Conservation (phyloP, 306 rosid genomes). For the Lathyrus aphaca region DNA sequence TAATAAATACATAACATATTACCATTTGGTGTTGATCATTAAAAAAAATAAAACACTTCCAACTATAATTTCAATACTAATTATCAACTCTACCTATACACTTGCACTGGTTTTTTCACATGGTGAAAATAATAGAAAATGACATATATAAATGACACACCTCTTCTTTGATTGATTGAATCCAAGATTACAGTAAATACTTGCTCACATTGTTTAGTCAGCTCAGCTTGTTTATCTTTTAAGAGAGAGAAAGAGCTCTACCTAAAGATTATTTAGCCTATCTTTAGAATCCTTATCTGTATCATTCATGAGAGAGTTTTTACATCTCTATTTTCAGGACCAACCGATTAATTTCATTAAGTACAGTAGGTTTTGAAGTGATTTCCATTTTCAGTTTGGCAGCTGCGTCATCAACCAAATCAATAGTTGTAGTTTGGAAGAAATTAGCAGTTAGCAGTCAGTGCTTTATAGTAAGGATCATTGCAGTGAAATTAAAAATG, state of each 20-base stretch:
- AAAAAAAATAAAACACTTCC: background rate
- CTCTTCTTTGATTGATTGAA: slow-evolving; percentile 99
- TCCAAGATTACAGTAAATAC: slow-evolving; percentile 87
- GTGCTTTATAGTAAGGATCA: slow-evolving; percentile 13
- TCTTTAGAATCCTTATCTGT: slow-evolving; percentile 92
- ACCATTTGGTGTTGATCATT: slow-evolving; percentile 18
- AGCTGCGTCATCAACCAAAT: slow-evolving; percentile 97
- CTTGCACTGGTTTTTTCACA: background rate
- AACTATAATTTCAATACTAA: slow-evolving; percentile 9
- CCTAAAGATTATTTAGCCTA: slow-evolving; percentile 80
- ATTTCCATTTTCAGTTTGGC: slow-evolving; percentile 98
- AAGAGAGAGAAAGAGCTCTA: slow-evolving; percentile 85
- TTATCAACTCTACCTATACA: slow-evolving; percentile 15
- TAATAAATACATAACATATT: slow-evolving; percentile 26
- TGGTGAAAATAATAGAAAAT: slow-evolving; percentile 12
- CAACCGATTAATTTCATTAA: slow-evolving; percentile 90
- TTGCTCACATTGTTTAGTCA: slow-evolving; percentile 96
- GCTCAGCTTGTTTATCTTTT: slow-evolving; percentile 78
- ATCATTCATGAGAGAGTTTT: slow-evolving; percentile 79
- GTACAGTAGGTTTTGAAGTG: slow-evolving; percentile 91
- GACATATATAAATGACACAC: slow-evolving; percentile 42
- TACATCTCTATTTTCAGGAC: slow-evolving; percentile 96
- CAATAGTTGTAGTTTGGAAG: slow-evolving; percentile 72
- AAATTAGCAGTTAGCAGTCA: slow-evolving; percentile 40
- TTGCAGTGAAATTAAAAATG: slow-evolving; percentile 11